Base-by-base conservation (phyloP, 257 asterid genomes). In the Perilla frutescens region DNA sequence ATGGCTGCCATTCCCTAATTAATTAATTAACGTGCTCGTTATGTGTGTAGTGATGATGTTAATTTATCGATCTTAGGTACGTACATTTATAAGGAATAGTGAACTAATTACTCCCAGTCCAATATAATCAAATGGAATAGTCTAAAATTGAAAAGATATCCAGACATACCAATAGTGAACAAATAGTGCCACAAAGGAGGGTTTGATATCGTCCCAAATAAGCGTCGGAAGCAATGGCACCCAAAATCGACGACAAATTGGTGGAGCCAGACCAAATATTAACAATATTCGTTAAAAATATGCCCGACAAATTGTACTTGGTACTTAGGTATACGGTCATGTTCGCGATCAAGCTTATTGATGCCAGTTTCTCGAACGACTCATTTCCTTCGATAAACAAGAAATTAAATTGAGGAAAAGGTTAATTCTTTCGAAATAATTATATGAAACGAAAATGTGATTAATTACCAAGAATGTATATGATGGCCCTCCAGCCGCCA, bases 341-440 rank as follows among this genome's bases (percentile, higher is more conserved):
- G 81, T 92, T 92, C 0, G 91, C 78, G 2, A 82, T 72, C 71
- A 92, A 83, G 83, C 96, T 87, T 86, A 90, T 87, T 12, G 98
- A 88, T 0, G 96, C 98, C 83, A 92, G 34, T 71, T 92, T 92
- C 87, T 92, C 98, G 69, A 92, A 92, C n/a, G 96, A 84, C 68
- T 92, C 98, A 65, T 92, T 90, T 11, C 88, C 96, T 86, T 60
- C 36, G 26, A 20, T 20, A 20, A 62, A 37, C 39, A 20, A 40
- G 5, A 53, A 8, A 20, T 10, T 48, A 36, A 61, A 37, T 65
- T 31, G 13, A 13, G 10, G 4, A 20, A 20, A 20, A 0, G 26
- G 26, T 10, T 2, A 62, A 39, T 14, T 15, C 1, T 6, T n/a
- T 15, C 67, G 11, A 61, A 8, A 31, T 15, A n/a, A 50, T 37